Evolutionary conservation across 139 green algal genomes (phyloP).

Genomic region (Chlorella sp.): DNA sequence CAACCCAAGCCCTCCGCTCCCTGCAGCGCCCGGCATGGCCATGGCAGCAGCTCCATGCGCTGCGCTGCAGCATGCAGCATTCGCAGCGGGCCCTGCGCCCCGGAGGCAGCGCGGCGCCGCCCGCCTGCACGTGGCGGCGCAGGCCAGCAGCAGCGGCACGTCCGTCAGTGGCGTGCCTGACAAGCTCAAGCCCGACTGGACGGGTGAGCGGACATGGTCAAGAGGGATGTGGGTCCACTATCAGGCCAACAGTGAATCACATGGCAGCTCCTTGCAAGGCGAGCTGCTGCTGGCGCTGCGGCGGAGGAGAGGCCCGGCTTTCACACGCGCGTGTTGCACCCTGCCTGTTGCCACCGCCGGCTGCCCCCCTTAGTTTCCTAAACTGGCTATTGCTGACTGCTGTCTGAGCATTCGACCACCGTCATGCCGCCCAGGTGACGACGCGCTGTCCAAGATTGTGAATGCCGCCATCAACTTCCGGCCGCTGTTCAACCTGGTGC

Average conservation of each 20-base stretch:
- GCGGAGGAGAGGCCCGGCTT: no score
- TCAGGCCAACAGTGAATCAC: no score
- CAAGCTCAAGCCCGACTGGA: constrained; percentile 37
- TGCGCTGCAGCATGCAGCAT: not conserved
- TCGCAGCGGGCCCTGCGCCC: not conserved
- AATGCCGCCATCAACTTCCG: constrained; percentile 68
- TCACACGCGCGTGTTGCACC: no score
- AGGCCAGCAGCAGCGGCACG: not conserved
- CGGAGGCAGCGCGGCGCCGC: not conserved
- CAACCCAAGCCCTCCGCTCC: no score
- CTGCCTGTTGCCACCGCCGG: no score
- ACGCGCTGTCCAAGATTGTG: constrained; percentile 57
- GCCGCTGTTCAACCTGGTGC: constrained; percentile 52
- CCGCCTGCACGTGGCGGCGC: not conserved
- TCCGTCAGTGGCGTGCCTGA: not conserved
- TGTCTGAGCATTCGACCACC: no score
- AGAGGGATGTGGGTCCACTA: no score
- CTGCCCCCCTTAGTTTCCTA: no score
- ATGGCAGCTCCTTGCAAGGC: no score
- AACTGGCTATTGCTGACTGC: no score
- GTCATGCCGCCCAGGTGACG: constrained; percentile 56
- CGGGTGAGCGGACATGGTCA: not conserved
- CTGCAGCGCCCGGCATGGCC: no score
- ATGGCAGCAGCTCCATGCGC: no score
- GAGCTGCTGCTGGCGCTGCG: not conserved